These are phyloP conservation scores for Sabuloglossum arenarium DNA, from an alignment of 495 filamentous ascomycete species.

Conservation along the genomic window DNA sequence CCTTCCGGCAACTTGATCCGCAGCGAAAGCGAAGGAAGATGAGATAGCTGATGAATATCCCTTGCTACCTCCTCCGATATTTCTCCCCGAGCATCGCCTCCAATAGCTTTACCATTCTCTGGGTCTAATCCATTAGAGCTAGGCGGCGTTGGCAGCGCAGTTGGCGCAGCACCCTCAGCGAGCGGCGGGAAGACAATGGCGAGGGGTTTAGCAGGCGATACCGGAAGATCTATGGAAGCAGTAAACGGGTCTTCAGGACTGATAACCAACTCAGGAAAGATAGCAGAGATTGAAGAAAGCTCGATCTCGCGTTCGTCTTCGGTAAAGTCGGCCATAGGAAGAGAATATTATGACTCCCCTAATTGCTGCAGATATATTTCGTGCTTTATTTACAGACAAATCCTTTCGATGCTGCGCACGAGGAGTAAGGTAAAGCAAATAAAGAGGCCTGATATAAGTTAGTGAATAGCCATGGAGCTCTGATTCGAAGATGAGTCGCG, in stretches of 20 bases:
- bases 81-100: not conserved
- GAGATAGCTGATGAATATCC: conserved; percentile 39
- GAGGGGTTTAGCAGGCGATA: conserved; percentile 47
- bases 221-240: conserved; percentile 49
- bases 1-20: conserved; percentile 46
- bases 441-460: not conserved
- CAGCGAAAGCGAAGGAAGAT: conserved; percentile 58
- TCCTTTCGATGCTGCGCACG: not conserved
- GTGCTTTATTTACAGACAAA: not conserved
- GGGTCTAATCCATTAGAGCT: conserved; percentile 7
- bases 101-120: conserved; percentile 6
- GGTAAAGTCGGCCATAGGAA: conserved; percentile 13
- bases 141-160: conserved; percentile 17
- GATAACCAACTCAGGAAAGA: conserved; percentile 67
- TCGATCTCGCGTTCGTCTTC: conserved; percentile 61
- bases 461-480: not conserved
- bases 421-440: not conserved
- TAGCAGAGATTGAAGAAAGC: conserved; percentile 63
- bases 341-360: not conserved
- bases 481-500: not conserved
- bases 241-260: conserved; percentile 36
- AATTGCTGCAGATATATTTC: not conserved
- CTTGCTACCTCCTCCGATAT: not conserved
- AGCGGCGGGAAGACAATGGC: conserved; percentile 45
- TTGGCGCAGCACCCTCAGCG: conserved; percentile 24